Evolutionary conservation across 148 eudicot species (phyloP), one percentile per base, ranked within the genome.

Genomic region (Nepenthes gracilis): DNA sequence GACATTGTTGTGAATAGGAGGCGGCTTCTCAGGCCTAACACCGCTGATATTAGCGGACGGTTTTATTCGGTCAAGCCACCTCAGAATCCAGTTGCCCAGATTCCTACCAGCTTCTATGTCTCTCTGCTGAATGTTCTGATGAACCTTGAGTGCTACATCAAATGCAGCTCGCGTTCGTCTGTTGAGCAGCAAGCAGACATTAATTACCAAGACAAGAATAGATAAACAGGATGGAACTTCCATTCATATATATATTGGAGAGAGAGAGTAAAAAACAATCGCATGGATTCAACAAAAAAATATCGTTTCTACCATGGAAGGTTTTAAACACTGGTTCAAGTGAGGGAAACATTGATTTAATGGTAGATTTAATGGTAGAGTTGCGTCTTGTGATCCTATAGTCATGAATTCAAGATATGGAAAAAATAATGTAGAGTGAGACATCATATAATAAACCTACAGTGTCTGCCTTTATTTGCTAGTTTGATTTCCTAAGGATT

Each of bases 11-110:
- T 56, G 62, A 23, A 23, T 23, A 43, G 75, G 65, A 33, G 71
- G 75, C 32, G 58, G 77, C 50, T 61, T 61, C 58, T 61, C 74
- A 6, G 54, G 50, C 8, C 74, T 34, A 13, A 59, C 55, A 33
- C 74, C 77, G 59, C 86, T 75, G 50, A 92, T 88, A 55, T 88
- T 82, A 66, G 97, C 97, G 1, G 89, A 79, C 43, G 96, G 97
- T 76, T 92, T 92, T 70, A 78, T 69, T 59, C 36, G 72, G 78
- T 88, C 86, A 2, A 88, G 88, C 69, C 79, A 74, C 43, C 90
- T 78, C 54, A 87, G 96, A 66, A 91, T 85, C 79, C 96, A 59
- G 74, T 87, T 87, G 2, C 96, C 96, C 2, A 91, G 70, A 63
- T 60, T 91, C 65, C 88, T 78, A 59, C 96, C 93, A 47, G 80